These are phyloP conservation scores for Helotiales sp. DNA, from an alignment of 2,329 filamentous ascomycete species.

Conservation along the genomic window DNA sequence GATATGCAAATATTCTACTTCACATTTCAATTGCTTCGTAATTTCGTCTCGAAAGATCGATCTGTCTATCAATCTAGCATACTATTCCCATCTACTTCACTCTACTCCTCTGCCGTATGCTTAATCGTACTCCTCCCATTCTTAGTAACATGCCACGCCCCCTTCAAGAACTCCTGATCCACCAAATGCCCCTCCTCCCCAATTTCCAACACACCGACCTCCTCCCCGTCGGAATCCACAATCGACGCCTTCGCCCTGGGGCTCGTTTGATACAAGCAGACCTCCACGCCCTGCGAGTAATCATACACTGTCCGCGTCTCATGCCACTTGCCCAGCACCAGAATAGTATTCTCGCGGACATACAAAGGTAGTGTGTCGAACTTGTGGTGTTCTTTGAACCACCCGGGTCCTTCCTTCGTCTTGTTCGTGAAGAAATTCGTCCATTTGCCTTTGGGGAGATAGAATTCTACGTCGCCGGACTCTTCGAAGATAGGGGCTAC, in stretches of 20 bases:
- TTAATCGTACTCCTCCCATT: conserved; percentile 17
- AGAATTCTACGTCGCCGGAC: conserved; percentile 59
- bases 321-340: conserved; percentile 40
- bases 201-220: conserved; percentile 1
- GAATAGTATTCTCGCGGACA: conserved; percentile 46
- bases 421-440: conserved; percentile 54
- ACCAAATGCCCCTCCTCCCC: conserved; percentile 11
- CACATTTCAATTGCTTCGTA: background rate
- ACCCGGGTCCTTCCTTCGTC: conserved; percentile 48
- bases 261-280: conserved; percentile 51
- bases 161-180: conserved; percentile 11
- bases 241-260: conserved; percentile 50
- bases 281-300: conserved; percentile 46
- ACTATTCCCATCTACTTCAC: background rate
- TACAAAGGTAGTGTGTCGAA: conserved; percentile 55
- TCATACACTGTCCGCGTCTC: conserved; percentile 42
- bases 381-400: conserved; percentile 52
- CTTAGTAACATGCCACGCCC: conserved; percentile 10
- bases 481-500: conserved; percentile 65
- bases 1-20: background rate
- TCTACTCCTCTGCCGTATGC: conserved; percentile 42
- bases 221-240: conserved; percentile 47
- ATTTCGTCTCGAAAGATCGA: no score
- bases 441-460: conserved; percentile 57
- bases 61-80: background rate